Evolutionary conservation across 345 rosid species (phyloP).

Genomic region (Populus ilicifolia): DNA sequence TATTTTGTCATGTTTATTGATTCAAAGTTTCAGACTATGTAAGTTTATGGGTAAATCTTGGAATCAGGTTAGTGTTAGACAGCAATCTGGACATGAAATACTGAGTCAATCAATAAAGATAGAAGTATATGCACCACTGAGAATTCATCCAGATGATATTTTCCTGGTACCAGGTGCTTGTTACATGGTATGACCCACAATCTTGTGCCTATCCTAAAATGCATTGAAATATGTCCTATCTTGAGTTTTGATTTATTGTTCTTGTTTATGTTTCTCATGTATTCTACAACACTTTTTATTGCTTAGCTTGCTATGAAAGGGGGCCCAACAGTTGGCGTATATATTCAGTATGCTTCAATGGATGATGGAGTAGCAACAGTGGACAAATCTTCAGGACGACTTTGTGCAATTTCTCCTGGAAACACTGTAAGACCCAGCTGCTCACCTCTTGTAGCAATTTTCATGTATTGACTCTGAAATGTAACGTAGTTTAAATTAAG

Average conservation of each 20-base stretch:
- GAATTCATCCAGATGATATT: constrained; percentile 64
- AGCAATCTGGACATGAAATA: constrained; percentile 69
- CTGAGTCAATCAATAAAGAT: constrained; percentile 70
- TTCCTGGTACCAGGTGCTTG: constrained; percentile 90
- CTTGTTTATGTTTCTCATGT: constrained; percentile 8
- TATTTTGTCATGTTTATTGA: neutral
- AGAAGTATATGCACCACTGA: constrained; percentile 80
- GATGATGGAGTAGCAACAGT: constrained; percentile 57
- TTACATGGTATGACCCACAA: constrained; percentile 52
- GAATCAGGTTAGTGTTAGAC: constrained; percentile 73
- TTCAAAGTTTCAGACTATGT: constrained; percentile 10
- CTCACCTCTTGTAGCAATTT: constrained; percentile 7
- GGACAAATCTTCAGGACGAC: constrained; percentile 55
- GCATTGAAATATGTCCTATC: neutral
- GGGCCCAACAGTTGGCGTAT: constrained; percentile 79
- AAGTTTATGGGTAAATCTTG: constrained; percentile 24
- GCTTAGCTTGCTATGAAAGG: constrained; percentile 68
- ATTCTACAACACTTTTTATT: constrained; percentile 7
- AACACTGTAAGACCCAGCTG: constrained; percentile 58
- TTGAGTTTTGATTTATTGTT: neutral
- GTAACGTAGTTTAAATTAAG: neutral
- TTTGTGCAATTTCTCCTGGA: constrained; percentile 75
- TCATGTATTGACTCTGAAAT: constrained; percentile 1
- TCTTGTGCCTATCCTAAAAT: neutral
- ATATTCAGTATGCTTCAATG: constrained; percentile 50